Evolutionary conservation across 805 yeast genomes (phyloP).

Genomic region (Jamesozyma lodderae): DNA sequence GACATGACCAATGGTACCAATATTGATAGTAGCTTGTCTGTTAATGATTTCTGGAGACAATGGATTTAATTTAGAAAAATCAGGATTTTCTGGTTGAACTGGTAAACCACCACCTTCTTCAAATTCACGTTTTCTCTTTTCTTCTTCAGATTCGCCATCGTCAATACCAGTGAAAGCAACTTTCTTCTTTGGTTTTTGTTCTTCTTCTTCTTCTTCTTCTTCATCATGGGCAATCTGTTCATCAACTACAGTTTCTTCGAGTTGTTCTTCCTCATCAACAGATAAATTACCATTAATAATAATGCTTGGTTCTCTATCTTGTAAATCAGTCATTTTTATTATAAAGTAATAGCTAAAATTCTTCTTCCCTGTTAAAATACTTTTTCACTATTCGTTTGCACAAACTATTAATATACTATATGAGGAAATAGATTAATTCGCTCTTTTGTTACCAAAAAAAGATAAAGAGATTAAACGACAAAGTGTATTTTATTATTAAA

Average conservation of each 20-base stretch:
- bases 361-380: too few species aligned
- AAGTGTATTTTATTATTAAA: too few species aligned
- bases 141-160: slow-evolving; percentile 64
- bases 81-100: slow-evolving; percentile 88
- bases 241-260: slow-evolving; percentile 28
- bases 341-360: not conserved
- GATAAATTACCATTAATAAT: slow-evolving; percentile 58
- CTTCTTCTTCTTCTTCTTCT: slow-evolving; percentile 32
- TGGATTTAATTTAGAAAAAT: slow-evolving; percentile 72
- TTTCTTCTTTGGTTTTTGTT: slow-evolving; percentile 47
- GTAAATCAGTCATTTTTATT: slow-evolving; percentile 81
- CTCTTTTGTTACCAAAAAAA: too few species aligned
- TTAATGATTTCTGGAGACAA: slow-evolving; percentile 90
- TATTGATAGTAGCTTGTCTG: slow-evolving; percentile 98
- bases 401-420: too few species aligned
- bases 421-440: too few species aligned
- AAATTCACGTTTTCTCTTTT: slow-evolving; percentile 71
- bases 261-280: slow-evolving; percentile 31
- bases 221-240: slow-evolving; percentile 32
- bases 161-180: slow-evolving; percentile 77
- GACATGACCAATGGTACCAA: slow-evolving; percentile 95
- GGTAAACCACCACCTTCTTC: slow-evolving; percentile 99
- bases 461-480: too few species aligned
- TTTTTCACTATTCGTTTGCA: too few species aligned
- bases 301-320: slow-evolving; percentile 78